phyloP scores from a whole-genome alignment of 192 early-diverging fungal genomes.

The Mortierella hygrophila region DNA sequence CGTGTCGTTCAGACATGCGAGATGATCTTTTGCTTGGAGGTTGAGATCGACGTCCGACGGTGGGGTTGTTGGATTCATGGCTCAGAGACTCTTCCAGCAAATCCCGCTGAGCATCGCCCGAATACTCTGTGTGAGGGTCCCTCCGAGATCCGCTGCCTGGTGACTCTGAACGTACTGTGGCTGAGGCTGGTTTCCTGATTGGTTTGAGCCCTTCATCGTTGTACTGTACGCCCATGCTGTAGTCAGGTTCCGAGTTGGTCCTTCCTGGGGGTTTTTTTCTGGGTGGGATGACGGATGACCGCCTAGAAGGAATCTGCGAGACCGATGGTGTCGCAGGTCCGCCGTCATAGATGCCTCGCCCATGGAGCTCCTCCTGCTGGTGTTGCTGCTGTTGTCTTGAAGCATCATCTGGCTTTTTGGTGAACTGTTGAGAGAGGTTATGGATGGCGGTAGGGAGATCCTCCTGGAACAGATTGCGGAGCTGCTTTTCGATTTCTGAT shows the following conservation, averaged over 20 bases:
- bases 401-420: constrained; percentile 60
- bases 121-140: constrained; percentile 50
- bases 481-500: constrained; percentile 88
- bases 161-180: constrained; percentile 51
- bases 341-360: constrained; percentile 39
- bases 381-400: constrained; percentile 38
- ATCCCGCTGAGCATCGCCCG: constrained; percentile 24
- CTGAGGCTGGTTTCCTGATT: constrained; percentile 44
- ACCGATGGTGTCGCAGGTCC: constrained; percentile 42
- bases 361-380: constrained; percentile 39
- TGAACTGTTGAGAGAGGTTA: constrained; percentile 81
- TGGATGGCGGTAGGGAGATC: constrained; percentile 96
- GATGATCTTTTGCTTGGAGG: constrained; percentile 35
- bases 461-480: constrained; percentile 93
- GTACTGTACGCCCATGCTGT: constrained; percentile 25
- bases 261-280: constrained; percentile 39
- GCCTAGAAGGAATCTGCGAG: constrained; percentile 35
- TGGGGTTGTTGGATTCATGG: constrained; percentile 22
- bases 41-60: neutral
- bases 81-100: constrained; percentile 47
- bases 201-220: constrained; percentile 26
- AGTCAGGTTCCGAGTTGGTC: constrained; percentile 32
- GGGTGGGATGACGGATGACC: constrained; percentile 21
- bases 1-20: constrained; percentile 15
- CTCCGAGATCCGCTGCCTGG: constrained; percentile 43